phyloP scores from a whole-genome alignment of 192 early-diverging fungal genomes.

The Polychytrium aggregatum region DNA sequence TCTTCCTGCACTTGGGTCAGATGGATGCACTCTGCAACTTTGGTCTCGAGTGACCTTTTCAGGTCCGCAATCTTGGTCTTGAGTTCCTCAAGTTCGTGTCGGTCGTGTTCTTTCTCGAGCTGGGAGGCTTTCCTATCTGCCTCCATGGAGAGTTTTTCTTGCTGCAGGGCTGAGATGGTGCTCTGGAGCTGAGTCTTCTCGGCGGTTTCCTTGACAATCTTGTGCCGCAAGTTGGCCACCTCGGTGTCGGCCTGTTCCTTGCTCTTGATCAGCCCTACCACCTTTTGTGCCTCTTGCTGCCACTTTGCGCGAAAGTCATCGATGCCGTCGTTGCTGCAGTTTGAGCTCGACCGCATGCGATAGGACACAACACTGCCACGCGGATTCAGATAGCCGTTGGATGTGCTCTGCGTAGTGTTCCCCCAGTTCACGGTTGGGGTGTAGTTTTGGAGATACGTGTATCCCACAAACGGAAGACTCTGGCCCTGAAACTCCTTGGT shows the following conservation, averaged over 20 bases:
- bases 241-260: slow-evolving; percentile 9
- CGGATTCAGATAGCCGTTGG: no score
- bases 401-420: no score
- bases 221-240: background rate
- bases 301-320: no score
- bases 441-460: slow-evolving; percentile 50
- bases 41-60: slow-evolving; percentile 6
- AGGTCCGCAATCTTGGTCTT: slow-evolving; percentile 14
- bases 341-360: no score
- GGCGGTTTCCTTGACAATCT: background rate
- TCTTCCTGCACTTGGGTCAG: no score
- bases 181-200: slow-evolving; percentile 9
- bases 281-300: background rate
- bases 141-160: slow-evolving; percentile 10
- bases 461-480: slow-evolving; percentile 80
- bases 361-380: no score
- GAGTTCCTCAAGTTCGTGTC: slow-evolving; percentile 7
- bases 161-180: slow-evolving; percentile 3
- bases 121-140: slow-evolving; percentile 1
- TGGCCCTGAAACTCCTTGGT: slow-evolving; percentile 57
- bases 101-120: slow-evolving; percentile 4
- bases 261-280: background rate
- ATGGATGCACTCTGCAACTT: no score
- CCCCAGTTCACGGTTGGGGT: slow-evolving; percentile 15
- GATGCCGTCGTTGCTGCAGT: no score